Evolutionary conservation across 768 basidiomycete species (phyloP).

Genomic region (Russula sp.): DNA sequence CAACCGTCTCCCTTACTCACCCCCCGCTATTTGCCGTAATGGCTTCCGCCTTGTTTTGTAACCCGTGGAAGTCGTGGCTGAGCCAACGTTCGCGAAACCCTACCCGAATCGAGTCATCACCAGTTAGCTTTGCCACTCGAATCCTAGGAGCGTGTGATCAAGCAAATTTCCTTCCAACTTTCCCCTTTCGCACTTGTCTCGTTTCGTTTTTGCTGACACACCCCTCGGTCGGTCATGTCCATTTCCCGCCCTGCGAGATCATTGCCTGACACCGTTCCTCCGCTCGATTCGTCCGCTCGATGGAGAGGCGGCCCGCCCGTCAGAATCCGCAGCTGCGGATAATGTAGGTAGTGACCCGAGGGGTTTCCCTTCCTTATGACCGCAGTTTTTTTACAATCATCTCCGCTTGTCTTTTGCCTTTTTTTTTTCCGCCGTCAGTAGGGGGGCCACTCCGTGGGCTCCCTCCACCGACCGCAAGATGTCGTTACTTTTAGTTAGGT

Average conservation of each 20-base stretch:
- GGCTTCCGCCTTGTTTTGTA: constrained; percentile 9
- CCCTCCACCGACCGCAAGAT: background rate
- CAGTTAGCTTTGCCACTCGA: constrained; percentile 5
- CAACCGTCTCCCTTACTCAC: background rate
- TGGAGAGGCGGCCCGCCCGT: background rate
- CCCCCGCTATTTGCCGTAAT: constrained; percentile 12
- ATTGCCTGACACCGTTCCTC: background rate
- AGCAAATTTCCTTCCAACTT: constrained; percentile 9
- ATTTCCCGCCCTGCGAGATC: constrained; percentile 1
- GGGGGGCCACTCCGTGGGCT: background rate
- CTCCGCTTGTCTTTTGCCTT: background rate
- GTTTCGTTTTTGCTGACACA: background rate
- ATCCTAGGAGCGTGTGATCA: constrained; percentile 7
- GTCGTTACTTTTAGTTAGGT: background rate
- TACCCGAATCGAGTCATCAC: constrained; percentile 12
- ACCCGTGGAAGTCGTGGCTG: background rate
- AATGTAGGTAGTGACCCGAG: constrained; percentile 2
- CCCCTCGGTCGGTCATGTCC: constrained; percentile 5
- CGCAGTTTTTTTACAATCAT: constrained; percentile 5
- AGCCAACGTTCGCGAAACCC: constrained; percentile 8
- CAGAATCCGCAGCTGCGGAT: constrained; percentile 11
- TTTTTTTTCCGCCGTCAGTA: background rate
- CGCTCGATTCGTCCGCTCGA: background rate
- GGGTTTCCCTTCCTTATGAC: background rate
- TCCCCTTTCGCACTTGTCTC: constrained; percentile 14